These are phyloP conservation scores for Arthrobotrys pseudoclavata DNA, from an alignment of 2,329 filamentous ascomycete genomes.

Conservation along the genomic window DNA sequence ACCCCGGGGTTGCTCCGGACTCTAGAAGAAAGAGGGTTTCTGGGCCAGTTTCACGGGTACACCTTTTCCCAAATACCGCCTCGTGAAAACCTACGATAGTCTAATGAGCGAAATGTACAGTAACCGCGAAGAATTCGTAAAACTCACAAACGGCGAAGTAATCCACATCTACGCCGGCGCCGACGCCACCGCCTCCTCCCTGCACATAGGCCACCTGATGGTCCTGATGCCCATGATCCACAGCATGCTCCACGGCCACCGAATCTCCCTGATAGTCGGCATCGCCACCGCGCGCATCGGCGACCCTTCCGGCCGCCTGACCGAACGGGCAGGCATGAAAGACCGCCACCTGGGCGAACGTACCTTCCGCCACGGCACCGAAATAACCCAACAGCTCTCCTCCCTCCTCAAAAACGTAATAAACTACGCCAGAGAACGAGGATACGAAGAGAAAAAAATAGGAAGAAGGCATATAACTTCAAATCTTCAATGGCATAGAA, in stretches of 20 bases:
- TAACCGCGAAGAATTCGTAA: slow-evolving; percentile 34
- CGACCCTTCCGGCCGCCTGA: slow-evolving; percentile 77
- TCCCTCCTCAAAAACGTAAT: slow-evolving; percentile 24
- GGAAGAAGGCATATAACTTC: slow-evolving; percentile 80
- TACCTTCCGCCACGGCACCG: slow-evolving; percentile 32
- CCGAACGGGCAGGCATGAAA: slow-evolving; percentile 61
- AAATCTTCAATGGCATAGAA: slow-evolving; percentile 87
- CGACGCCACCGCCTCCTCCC: slow-evolving; percentile 82
- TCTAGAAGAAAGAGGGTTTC: slow-evolving; percentile 35
- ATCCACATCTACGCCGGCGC: slow-evolving; percentile 77
- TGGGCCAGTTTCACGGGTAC: slow-evolving; percentile 56
- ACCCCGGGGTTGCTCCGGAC: slow-evolving; percentile 25
- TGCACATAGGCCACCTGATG: slow-evolving; percentile 84
- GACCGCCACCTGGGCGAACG: slow-evolving; percentile 36
- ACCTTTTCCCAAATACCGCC: background rate
- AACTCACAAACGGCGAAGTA: slow-evolving; percentile 32
- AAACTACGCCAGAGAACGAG: slow-evolving; percentile 64
- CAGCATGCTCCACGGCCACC: slow-evolving; percentile 82
- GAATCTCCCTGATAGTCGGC: slow-evolving; percentile 73
- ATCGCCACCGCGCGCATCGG: slow-evolving; percentile 83
- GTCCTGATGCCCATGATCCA: slow-evolving; percentile 87
- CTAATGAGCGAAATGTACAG: background rate
- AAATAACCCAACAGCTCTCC: slow-evolving; percentile 37
- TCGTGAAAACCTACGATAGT: background rate
- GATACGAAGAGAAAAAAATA: slow-evolving; percentile 74